These are phyloP conservation scores for Globisporangium apiculatum DNA, from an alignment of 352 stramenopile genomes.

Conservation along the genomic window DNA sequence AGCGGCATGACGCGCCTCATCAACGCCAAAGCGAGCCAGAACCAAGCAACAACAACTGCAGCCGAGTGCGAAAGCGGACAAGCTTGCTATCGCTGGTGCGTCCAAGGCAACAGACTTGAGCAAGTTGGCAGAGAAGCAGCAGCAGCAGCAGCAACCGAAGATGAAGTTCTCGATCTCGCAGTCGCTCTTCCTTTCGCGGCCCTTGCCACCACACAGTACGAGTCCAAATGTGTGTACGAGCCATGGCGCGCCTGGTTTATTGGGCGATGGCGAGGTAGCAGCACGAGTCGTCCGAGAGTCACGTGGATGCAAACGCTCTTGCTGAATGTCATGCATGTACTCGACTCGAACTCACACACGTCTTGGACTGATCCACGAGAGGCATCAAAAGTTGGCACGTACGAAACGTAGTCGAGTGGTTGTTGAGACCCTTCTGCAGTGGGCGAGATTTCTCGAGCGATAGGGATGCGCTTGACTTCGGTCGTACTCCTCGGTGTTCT, in stretches of 20 bases:
- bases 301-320: neutral
- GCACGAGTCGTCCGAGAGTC: neutral
- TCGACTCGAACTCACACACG: no score
- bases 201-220: constrained; percentile 7
- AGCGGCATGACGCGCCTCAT: constrained; percentile 6
- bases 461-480: no score
- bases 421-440: no score
- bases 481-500: no score
- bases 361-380: no score
- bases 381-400: no score
- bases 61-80: neutral
- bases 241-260: neutral
- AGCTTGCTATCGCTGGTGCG: constrained; percentile 3
- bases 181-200: constrained; percentile 7
- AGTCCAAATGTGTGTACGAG: neutral
- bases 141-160: neutral
- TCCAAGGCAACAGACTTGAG: constrained; percentile 5
- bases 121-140: neutral
- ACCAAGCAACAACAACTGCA: neutral
- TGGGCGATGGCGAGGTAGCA: neutral
- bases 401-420: no score
- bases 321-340: no score
- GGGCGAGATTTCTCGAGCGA: no score
- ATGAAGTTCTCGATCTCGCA: constrained; percentile 2
- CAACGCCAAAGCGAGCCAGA: neutral